These are phyloP conservation scores for Penicillium verhagenii DNA, from an alignment of 495 filamentous ascomycete genomes.

Conservation along the genomic window DNA sequence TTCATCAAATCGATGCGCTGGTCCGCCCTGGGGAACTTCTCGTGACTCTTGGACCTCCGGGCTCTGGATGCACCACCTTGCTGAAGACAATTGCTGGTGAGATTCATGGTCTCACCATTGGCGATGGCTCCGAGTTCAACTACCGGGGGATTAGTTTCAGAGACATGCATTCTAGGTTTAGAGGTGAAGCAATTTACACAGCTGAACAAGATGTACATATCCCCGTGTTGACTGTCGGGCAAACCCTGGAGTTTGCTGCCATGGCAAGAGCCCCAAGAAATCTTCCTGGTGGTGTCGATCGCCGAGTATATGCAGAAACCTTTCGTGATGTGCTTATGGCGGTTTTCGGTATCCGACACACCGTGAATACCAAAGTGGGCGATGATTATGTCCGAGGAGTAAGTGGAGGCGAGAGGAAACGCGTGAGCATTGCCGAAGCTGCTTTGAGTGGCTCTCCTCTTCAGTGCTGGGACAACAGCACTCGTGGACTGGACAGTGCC, in stretches of 20 bases:
- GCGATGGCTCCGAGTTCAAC: conserved; percentile 58
- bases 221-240: conserved; percentile 57
- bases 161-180: conserved; percentile 56
- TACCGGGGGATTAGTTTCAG: conserved; percentile 33
- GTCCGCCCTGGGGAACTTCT: conserved; percentile 62
- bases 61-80: conserved; percentile 68
- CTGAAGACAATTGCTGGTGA: conserved; percentile 70
- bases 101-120: conserved; percentile 61
- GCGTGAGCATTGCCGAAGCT: conserved; percentile 76
- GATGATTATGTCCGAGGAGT: conserved; percentile 80
- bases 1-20: conserved; percentile 1
- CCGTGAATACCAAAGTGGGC: conserved; percentile 72
- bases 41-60: conserved; percentile 67
- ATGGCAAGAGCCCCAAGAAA: conserved; percentile 39
- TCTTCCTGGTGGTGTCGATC: conserved; percentile 22
- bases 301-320: conserved; percentile 55
- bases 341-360: conserved; percentile 74
- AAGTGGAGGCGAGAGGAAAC: conserved; percentile 78
- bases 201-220: conserved; percentile 61
- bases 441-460: conserved; percentile 63
- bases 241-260: conserved; percentile 60
- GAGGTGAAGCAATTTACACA: conserved; percentile 61
- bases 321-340: conserved; percentile 77
- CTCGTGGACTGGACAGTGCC: conserved; percentile 75
- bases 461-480: conserved; percentile 81